phyloP scores from a whole-genome alignment of 2,329 filamentous ascomycete genomes.

The Ceratocystis smalleyi region DNA sequence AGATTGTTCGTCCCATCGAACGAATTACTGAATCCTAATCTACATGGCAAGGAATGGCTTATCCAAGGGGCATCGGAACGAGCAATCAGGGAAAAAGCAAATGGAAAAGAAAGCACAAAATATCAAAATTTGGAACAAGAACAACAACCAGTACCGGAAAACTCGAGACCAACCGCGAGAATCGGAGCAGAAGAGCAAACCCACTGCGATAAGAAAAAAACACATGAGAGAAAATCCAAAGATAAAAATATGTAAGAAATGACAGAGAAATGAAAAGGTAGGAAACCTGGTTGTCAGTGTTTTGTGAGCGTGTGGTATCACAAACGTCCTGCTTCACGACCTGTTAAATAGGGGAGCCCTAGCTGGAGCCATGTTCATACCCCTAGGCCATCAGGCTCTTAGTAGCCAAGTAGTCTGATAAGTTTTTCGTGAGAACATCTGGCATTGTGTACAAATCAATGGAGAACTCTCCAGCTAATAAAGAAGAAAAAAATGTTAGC shows the following conservation, averaged over 20 bases:
- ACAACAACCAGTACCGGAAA: not conserved
- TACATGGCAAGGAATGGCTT: not conserved
- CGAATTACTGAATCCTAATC: not conserved
- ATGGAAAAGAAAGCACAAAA: not conserved
- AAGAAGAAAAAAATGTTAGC: slow-evolving; percentile 18
- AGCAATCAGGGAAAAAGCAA: not conserved
- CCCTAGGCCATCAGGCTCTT: slow-evolving; percentile 9
- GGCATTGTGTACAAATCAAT: slow-evolving; percentile 97
- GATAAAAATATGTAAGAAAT: slow-evolving; percentile 1
- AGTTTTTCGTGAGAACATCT: slow-evolving; percentile 73
- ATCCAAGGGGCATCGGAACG: not conserved
- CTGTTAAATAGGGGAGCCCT: not conserved
- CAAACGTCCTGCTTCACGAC: not conserved
- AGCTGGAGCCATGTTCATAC: not conserved
- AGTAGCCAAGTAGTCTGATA: slow-evolving; percentile 65
- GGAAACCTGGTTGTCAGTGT: not conserved
- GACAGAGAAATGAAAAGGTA: slow-evolving; percentile 8
- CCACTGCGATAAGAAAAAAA: not conserved
- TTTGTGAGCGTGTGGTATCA: not conserved
- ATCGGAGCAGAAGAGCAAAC: not conserved
- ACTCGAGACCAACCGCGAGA: not conserved
- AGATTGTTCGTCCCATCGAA: too few relatives aligned
- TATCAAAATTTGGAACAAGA: not conserved
- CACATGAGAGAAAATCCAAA: not conserved
- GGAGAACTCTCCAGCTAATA: slow-evolving; percentile 78